A percentile compares a stretch with the other conserved stretches of the same genome.
phyloP scores from a whole-genome alignment of 768 basidiomycete genomes.

The Heimioporus sp. region DNA sequence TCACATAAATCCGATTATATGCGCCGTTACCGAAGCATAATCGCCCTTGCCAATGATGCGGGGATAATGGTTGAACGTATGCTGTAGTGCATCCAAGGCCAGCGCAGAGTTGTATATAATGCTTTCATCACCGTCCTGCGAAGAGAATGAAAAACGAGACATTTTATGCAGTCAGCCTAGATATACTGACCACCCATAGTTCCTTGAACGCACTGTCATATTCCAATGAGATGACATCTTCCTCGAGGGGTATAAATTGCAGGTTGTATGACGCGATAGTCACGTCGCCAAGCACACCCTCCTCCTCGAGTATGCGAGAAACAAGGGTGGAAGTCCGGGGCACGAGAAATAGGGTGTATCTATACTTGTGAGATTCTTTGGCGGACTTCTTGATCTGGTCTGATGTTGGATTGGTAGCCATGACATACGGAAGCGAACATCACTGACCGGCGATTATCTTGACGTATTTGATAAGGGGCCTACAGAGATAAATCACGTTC shows the following conservation, averaged over 20 bases:
- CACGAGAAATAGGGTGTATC: conserved; percentile 84
- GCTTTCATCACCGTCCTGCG: conserved; percentile 90
- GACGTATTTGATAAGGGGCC: conserved; percentile 81
- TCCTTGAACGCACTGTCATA: conserved; percentile 83
- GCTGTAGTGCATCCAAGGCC: conserved; percentile 80
- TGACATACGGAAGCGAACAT: conserved; percentile 5
- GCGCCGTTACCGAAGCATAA: conserved; percentile 60
- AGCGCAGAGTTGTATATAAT: conserved; percentile 86
- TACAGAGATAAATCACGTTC: conserved; percentile 91
- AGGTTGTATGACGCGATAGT: conserved; percentile 84
- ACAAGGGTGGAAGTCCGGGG: conserved; percentile 88
- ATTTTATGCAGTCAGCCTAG: background rate
- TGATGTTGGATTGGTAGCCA: conserved; percentile 36
- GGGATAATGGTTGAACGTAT: conserved; percentile 85
- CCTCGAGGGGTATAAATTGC: conserved; percentile 91
- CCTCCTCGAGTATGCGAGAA: conserved; percentile 84
- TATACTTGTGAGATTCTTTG: conserved; percentile 69
- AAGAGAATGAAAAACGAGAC: background rate
- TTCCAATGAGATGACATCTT: conserved; percentile 91
- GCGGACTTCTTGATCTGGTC: conserved; percentile 90
- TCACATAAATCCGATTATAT: background rate
- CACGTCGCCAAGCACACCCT: conserved; percentile 97
- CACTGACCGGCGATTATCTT: conserved; percentile 85
- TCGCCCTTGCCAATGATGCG: conserved; percentile 94
- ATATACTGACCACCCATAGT: conserved; percentile 76